phyloP scores from a whole-genome alignment of 805 yeast genomes.

The Candida nanaspora region DNA sequence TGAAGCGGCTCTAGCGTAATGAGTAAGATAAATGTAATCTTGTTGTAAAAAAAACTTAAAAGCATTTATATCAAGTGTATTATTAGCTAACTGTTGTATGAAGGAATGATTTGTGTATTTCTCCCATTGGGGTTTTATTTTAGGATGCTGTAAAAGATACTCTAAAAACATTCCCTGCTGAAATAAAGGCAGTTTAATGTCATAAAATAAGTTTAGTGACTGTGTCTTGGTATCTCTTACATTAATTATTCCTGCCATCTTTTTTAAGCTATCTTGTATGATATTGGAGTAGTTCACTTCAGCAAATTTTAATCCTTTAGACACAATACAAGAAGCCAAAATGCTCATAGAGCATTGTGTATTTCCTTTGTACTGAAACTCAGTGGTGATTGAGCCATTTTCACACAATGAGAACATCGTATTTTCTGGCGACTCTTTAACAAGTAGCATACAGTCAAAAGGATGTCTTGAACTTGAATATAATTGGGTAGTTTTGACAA shows the following conservation, averaged over 20 bases:
- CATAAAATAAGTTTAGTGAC: neutral
- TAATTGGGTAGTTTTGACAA: no score
- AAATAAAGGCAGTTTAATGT: neutral
- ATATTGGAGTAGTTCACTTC: neutral
- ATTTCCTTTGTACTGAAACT: neutral
- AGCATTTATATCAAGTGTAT: conserved; percentile 36
- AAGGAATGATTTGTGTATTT: conserved; percentile 52
- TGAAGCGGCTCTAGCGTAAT: conserved; percentile 59
- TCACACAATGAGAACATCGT: no score
- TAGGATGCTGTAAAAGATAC: conserved; percentile 50
- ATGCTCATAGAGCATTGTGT: no score
- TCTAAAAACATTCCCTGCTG: conserved; percentile 32
- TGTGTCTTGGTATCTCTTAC: neutral
- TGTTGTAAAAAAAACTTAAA: conserved; percentile 40
- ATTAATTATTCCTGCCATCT: neutral
- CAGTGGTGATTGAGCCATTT: neutral
- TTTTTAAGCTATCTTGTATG: neutral
- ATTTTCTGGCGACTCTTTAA: no score
- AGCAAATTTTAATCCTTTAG: no score
- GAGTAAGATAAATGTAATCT: conserved; percentile 58
- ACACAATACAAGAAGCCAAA: neutral
- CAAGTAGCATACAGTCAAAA: no score
- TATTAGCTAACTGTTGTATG: conserved; percentile 44
- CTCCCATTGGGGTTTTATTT: conserved; percentile 45
- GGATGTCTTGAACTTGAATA: no score